phyloP scores from a whole-genome alignment of 2,329 filamentous ascomycete genomes.

The Chrysoporthe puriensis region DNA sequence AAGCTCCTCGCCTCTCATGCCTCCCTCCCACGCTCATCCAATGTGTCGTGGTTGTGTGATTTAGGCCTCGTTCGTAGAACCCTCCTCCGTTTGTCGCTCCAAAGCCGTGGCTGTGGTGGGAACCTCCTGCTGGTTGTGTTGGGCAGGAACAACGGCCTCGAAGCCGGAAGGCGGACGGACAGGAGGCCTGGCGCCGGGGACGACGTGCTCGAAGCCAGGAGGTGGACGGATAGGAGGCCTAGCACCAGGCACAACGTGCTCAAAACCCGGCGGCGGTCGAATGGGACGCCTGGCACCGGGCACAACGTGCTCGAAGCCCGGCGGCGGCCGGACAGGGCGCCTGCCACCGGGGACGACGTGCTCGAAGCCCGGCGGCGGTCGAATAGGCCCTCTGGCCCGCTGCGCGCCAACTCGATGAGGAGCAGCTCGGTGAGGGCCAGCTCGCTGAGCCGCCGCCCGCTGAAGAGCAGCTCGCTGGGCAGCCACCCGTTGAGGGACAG shows the following conservation, averaged over 20 bases:
- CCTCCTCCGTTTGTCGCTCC: neutral
- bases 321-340: neutral
- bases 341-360: neutral
- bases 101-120: neutral
- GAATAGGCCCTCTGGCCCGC: neutral
- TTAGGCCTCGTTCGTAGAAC: neutral
- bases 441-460: neutral
- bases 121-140: neutral
- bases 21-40: neutral
- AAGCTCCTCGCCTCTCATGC: neutral
- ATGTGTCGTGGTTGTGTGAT: neutral
- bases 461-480: neutral
- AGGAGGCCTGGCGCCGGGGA: neutral
- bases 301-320: neutral
- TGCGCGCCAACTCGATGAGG: neutral
- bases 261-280: neutral
- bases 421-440: neutral
- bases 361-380: constrained; percentile 1
- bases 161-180: neutral
- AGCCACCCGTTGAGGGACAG: neutral
- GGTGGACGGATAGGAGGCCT: neutral
- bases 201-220: neutral
- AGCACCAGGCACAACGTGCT: neutral
- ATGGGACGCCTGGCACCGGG: neutral
- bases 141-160: neutral